Percentiles rank a stretch among this genome's conserved stretches.
These are phyloP conservation scores for Cicer pinnatifidum DNA, from an alignment of 306 rosid genomes.

Conservation along the genomic window DNA sequence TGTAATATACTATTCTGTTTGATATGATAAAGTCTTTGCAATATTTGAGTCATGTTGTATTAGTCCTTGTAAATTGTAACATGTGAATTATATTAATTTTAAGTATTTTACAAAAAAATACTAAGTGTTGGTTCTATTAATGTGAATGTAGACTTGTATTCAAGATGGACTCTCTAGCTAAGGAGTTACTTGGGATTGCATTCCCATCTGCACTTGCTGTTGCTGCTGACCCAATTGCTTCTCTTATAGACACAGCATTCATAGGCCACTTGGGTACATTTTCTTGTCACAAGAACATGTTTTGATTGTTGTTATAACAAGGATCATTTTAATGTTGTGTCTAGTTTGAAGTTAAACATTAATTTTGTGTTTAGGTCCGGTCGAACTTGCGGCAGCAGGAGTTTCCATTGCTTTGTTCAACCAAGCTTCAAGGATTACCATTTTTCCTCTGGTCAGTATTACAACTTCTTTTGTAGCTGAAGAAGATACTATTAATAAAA, in stretches of 20 bases:
- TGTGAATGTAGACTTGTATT: slow-evolving; percentile 65
- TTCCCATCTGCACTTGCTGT: slow-evolving; percentile 92
- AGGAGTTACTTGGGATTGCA: slow-evolving; percentile 85
- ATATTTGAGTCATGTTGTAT: neutral
- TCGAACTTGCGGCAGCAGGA: slow-evolving; percentile 97
- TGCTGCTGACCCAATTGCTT: slow-evolving; percentile 98
- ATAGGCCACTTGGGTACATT: slow-evolving; percentile 88
- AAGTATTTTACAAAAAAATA: neutral
- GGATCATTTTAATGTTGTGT: neutral
- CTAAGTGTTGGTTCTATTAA: slow-evolving; percentile 24
- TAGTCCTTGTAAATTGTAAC: neutral
- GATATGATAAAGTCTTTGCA: neutral
- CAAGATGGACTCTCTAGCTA: slow-evolving; percentile 73
- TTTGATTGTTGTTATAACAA: neutral
- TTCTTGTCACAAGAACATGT: slow-evolving; percentile 17
- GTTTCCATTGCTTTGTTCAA: slow-evolving; percentile 90
- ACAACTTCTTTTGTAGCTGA: slow-evolving; percentile 98
- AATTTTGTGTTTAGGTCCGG: slow-evolving; percentile 60
- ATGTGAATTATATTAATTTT: neutral
- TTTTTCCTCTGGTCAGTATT: slow-evolving; percentile 91
- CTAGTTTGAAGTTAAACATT: neutral
- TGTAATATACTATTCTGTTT: neutral
- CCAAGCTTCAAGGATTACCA: slow-evolving; percentile 93
- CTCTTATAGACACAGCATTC: slow-evolving; percentile 94
- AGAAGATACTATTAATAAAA: slow-evolving; percentile 70